Evolutionary conservation across 2,329 filamentous ascomycete genomes (phyloP), one percentile per base, ranked within the genome.

Genomic region (Ophiostoma triangulosporum): DNA sequence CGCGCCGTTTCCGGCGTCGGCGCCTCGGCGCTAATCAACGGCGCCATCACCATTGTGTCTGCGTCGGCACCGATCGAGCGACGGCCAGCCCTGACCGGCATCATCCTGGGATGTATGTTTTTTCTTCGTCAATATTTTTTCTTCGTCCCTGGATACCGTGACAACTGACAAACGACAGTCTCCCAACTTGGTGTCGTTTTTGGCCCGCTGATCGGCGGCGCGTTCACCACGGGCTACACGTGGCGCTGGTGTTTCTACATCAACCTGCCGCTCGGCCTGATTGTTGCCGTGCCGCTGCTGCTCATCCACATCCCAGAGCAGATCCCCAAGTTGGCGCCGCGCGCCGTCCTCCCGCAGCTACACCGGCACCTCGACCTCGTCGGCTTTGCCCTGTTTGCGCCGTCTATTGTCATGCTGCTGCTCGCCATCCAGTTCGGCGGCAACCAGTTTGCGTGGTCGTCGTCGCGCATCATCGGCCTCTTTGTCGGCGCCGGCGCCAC

Each of bases 1-100:
- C 70, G 78, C 4, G 72, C 74, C 3, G 63, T 81, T 3, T 73
- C 77, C 0, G 78, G 78, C 0, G 57, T 73, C 0, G 78, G 78
- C 1, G 69, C 68, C 1, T 69, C 76, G 1, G 78, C 73, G 0
- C 58, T 81, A 2, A 67, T 71, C 53, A 76, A 70, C n/a, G 77
- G 78, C 0, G 66, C 67, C 3, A 64, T 80, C 57, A 77, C 69
- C 4, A 76, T 80, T 33, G 66, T 78, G 38, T 68, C 69, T 0
- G 70, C 62, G 11, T 60, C 65, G 35, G 60, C 67, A 54, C 60
- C 66, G 1, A 60, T 75, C 3, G 62, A 69, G 5, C 70, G 72
- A 53, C 65, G 73, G 55, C 70, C 68, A 26, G 55, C 56, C 3
- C 38, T 62, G 1, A 63, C 57, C 1, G 63, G 60, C 5, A 43